Evolutionary conservation across 1,284 basidiomycete genomes (phyloP).

Genomic region (Chalciporus sp.): DNA sequence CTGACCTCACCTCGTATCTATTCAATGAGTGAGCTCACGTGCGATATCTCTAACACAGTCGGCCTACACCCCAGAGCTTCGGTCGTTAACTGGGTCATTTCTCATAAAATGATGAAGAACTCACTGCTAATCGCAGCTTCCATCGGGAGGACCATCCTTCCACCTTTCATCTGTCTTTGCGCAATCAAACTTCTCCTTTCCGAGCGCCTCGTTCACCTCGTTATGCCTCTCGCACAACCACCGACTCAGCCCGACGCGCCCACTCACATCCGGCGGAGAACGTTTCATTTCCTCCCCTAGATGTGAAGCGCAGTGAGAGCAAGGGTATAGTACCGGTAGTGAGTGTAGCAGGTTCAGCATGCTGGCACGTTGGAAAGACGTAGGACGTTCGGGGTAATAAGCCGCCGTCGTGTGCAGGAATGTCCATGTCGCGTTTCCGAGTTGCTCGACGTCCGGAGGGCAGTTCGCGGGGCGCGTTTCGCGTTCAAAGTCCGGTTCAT

Average conservation of each 20-base stretch:
- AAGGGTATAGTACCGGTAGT: constrained; percentile 85
- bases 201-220: constrained; percentile 84
- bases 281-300: constrained; percentile 68
- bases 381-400: constrained; percentile 86
- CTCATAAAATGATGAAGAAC: background rate
- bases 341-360: constrained; percentile 81
- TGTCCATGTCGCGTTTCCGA: constrained; percentile 92
- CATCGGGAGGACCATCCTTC: constrained; percentile 88
- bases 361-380: constrained; percentile 69
- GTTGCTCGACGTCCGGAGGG: constrained; percentile 84
- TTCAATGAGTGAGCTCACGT: background rate
- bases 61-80: background rate
- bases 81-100: no score
- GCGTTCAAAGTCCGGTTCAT: constrained; percentile 16
- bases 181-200: constrained; percentile 85
- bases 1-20: background rate
- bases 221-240: constrained; percentile 95
- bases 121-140: constrained; percentile 74
- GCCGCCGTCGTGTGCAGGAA: constrained; percentile 94
- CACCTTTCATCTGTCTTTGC: constrained; percentile 80
- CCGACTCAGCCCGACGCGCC: constrained; percentile 65
- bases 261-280: constrained; percentile 75
- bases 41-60: background rate
- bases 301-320: constrained; percentile 81
- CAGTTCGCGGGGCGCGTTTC: constrained; percentile 67